Evolutionary conservation across 2,329 filamentous ascomycete genomes (phyloP).

Genomic region (Dichotomopilus funicola): DNA sequence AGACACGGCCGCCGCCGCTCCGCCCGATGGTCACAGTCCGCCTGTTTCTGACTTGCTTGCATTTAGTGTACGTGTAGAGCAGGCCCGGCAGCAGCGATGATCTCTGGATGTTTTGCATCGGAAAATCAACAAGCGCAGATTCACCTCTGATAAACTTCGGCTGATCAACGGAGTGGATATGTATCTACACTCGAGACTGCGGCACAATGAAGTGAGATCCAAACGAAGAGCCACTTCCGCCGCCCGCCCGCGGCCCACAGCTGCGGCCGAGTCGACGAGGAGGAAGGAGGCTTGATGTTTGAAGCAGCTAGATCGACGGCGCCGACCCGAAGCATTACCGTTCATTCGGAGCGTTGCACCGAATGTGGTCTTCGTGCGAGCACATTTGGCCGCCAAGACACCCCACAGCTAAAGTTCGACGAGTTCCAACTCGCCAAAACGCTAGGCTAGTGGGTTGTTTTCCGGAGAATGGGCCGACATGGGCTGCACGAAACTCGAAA

Average conservation of each 20-base stretch:
- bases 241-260: constrained; percentile 2
- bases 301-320: constrained; percentile 4
- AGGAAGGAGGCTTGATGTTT: not conserved
- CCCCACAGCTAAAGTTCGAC: not conserved
- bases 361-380: not conserved
- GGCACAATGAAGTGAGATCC: not conserved
- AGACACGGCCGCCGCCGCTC: not conserved
- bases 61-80: no score
- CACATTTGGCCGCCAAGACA: not conserved
- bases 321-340: not conserved
- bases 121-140: no score
- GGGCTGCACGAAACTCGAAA: no score
- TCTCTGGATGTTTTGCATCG: not conserved
- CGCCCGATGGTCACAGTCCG: not conserved
- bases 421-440: no score
- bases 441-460: no score
- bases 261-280: not conserved
- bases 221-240: not conserved
- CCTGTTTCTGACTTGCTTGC: not conserved
- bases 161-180: not conserved
- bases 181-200: no score
- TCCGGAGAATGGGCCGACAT: no score
- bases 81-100: not conserved
- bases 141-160: no score
- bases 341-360: constrained; percentile 6